A percentile compares a stretch with the other conserved stretches of the same genome.
phyloP scores from a whole-genome alignment of 108 stramenopile species.

The Skeletonema potamos region DNA sequence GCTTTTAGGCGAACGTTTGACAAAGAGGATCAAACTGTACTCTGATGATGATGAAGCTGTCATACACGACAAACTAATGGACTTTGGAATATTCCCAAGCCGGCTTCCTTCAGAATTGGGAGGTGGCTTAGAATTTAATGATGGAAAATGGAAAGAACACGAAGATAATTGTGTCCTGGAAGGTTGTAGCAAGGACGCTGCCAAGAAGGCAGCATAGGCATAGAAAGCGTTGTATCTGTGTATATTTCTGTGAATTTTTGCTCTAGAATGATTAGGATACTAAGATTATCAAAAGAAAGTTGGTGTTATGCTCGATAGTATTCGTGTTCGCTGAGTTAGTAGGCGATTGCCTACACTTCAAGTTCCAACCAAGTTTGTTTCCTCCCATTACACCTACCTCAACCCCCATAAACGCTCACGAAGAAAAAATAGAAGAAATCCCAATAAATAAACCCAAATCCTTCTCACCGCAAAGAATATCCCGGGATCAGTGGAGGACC shows the following conservation, averaged over 20 bases:
- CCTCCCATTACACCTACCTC: background rate
- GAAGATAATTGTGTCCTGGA: background rate
- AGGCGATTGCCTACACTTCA: background rate
- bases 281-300: no score
- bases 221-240: no score
- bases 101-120: slow-evolving; percentile 32
- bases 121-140: slow-evolving; percentile 13
- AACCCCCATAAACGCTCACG: no score
- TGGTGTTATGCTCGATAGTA: no score
- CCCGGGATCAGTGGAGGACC: no score
- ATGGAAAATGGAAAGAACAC: slow-evolving; percentile 12
- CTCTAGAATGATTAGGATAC: no score
- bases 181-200: background rate
- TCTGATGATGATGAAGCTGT: slow-evolving; percentile 15
- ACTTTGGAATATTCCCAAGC: slow-evolving; percentile 17
- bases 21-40: slow-evolving; percentile 38
- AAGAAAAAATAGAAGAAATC: no score
- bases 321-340: no score
- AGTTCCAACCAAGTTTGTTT: background rate
- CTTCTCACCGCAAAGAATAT: no score
- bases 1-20: slow-evolving; percentile 29
- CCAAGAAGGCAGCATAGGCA: no score
- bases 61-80: slow-evolving; percentile 6
- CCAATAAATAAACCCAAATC: no score
- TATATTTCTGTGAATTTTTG: no score